These are phyloP conservation scores for Trichomonascaceae sp. DNA, from an alignment of 1,139 yeast genomes.

Conservation along the genomic window DNA sequence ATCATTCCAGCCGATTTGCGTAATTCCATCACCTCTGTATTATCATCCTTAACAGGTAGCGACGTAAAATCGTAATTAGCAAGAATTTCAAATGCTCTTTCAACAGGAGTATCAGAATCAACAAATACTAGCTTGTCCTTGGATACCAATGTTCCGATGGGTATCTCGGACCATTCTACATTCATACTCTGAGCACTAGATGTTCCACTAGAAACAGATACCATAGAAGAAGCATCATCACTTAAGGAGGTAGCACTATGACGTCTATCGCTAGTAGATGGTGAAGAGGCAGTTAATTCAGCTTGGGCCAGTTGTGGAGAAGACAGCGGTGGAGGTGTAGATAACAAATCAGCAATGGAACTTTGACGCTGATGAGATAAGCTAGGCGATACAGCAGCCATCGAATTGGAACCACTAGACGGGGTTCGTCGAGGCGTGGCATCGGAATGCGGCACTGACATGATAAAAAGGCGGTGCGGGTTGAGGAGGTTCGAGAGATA, in stretches of 20 bases:
- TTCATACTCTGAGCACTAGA: conserved; percentile 28
- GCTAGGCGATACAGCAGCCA: not conserved
- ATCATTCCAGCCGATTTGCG: conserved; percentile 2
- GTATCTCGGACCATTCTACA: conserved; percentile 68
- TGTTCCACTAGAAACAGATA: conserved; percentile 21
- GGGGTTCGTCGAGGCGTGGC: conserved; percentile 5
- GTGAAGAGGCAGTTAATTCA: conserved; percentile 6
- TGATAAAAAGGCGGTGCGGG: not conserved
- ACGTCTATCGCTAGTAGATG: conserved; percentile 6
- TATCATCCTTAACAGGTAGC: conserved; percentile 60
- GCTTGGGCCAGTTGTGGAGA: not conserved
- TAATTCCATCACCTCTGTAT: conserved; percentile 9
- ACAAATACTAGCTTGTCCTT: conserved; percentile 69
- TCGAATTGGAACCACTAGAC: not conserved
- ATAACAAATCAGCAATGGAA: conserved; percentile 74
- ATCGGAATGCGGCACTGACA: not conserved
- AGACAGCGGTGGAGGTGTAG: conserved; percentile 73
- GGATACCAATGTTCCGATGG: conserved; percentile 68
- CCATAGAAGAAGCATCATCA: conserved; percentile 8
- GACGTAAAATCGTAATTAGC: conserved; percentile 69
- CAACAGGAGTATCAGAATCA: conserved; percentile 61
- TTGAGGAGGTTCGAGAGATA: conserved; percentile 3
- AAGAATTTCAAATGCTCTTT: conserved; percentile 78
- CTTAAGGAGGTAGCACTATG: not conserved
- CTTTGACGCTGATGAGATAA: conserved; percentile 3